Evolutionary conservation across 2,329 filamentous ascomycete genomes (phyloP).

Genomic region (Chlorencoelia australis): DNA sequence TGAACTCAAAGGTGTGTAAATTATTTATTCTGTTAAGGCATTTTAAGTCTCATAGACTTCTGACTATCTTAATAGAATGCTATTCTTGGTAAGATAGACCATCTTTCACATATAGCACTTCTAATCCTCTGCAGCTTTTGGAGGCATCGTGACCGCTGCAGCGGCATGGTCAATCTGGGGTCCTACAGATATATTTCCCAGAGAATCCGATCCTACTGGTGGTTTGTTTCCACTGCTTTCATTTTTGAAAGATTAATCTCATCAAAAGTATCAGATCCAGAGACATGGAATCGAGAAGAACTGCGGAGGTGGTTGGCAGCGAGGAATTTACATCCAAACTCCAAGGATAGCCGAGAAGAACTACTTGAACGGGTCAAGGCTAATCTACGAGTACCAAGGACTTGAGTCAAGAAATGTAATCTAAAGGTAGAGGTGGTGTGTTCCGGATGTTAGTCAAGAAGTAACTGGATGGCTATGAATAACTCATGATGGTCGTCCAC

Average conservation of each 20-base stretch:
- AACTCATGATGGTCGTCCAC: no score
- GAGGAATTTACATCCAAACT: slow-evolving; percentile 53
- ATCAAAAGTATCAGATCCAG: slow-evolving; percentile 39
- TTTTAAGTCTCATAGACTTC: background rate
- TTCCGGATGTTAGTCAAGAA: no score
- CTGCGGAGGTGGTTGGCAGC: slow-evolving; percentile 69
- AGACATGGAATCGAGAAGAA: slow-evolving; percentile 70
- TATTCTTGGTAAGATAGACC: slow-evolving; percentile 46
- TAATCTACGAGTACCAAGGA: slow-evolving; percentile 43
- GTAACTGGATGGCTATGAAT: no score
- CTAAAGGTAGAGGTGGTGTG: no score
- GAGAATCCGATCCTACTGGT: slow-evolving; percentile 65
- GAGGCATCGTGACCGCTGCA: slow-evolving; percentile 70
- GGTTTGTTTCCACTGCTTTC: slow-evolving; percentile 36
- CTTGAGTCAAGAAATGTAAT: no score
- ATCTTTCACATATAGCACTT: background rate
- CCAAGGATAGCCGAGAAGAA: slow-evolving; percentile 49
- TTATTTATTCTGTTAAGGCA: background rate
- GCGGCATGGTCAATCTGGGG: slow-evolving; percentile 82
- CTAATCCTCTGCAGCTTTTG: slow-evolving; percentile 50
- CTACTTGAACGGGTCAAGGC: slow-evolving; percentile 59
- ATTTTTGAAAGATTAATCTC: slow-evolving; percentile 4
- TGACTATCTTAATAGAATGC: slow-evolving; percentile 43
- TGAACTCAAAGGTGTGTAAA: slow-evolving; percentile 55
- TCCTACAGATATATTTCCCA: slow-evolving; percentile 62